Evolutionary conservation across 768 basidiomycete species (phyloP), one percentile per base, ranked within the genome.

Genomic region (Tremella mesenterica): DNA sequence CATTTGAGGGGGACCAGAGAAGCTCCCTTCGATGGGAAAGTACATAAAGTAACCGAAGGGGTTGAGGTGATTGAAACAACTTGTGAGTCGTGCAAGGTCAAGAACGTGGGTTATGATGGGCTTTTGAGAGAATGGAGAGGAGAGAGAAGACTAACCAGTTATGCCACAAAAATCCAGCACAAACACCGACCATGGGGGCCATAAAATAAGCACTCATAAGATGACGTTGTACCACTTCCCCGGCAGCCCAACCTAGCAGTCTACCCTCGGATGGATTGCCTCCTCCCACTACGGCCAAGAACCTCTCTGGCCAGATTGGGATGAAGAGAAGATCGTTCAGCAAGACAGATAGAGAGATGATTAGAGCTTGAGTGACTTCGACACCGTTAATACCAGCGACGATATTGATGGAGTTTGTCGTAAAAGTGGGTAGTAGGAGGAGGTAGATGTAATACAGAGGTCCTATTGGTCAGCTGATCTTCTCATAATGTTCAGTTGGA

Each of bases 321-420:
- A 99, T 81, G 75, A 90, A 97, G 28, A 99, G 76, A 14, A 93
- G 75, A 67, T 97, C 95, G 71, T 99, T 99, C 41, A 92, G 57
- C 54, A 87, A 83, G 59, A 99, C 85, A 0, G 90, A 95, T 9
- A 88, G 57, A 2, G 88, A 86, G 59, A 99, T 97, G 55, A 97
- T 82, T 43, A 95, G 76, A 0, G 92, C 87, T 74, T 99, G 95
- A 56, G 83, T 81, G 58, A 87, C 89, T 78, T 99, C 95, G 4
- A 93, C 84, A 10, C 93, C 95, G 70, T 99, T 97, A 60, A 96
- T 86, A 8, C 93, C 95, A 10, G 95, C 95, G 16, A 97, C 83
- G 62, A 99, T 97, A 74, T 99, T 99, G 79, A 97, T 95, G 71
- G 86, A 86, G 75, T 99, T 99, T 16, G 93, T 96, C 50, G 88